Conservation (phyloP, 305 asterid species). For the Fraxinus floribunda region DNA sequence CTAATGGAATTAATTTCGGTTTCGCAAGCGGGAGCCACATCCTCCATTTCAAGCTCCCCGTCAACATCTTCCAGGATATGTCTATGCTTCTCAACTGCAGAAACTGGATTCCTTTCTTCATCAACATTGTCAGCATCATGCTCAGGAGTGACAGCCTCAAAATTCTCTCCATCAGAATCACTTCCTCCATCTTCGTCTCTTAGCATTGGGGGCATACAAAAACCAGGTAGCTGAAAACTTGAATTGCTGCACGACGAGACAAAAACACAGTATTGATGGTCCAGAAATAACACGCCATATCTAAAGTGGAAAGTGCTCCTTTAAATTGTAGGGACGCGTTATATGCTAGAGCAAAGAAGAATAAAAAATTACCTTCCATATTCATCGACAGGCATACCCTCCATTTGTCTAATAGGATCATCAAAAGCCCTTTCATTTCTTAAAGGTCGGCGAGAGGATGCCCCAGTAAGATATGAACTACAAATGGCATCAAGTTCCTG, state of each 20-base stretch:
- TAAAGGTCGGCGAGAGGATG: constrained; percentile 55
- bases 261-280: constrained; percentile 19
- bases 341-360: constrained; percentile 15
- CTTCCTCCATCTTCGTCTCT: constrained; percentile 62
- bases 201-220: constrained; percentile 84
- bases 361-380: constrained; percentile 72
- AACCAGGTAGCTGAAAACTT: constrained; percentile 85
- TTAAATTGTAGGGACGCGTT: neutral
- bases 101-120: constrained; percentile 37
- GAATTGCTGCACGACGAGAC: constrained; percentile 66
- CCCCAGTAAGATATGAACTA: constrained; percentile 55
- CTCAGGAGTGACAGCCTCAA: constrained; percentile 95
- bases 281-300: neutral
- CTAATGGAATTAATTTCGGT: constrained; percentile 44
- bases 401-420: constrained; percentile 91
- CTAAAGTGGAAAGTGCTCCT: neutral
- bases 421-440: constrained; percentile 83
- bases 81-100: constrained; percentile 60
- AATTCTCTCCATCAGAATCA: constrained; percentile 90
- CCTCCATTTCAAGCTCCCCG: constrained; percentile 98
- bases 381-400: constrained; percentile 91
- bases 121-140: constrained; percentile 49
- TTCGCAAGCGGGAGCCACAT: constrained; percentile 72
- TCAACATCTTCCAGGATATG: constrained; percentile 90
- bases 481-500: constrained; percentile 81